Percentiles rank a stretch among this genome's conserved stretches.
Conservation (phyloP, 208 protist species). For the Leishmania gerbilli region DNA sequence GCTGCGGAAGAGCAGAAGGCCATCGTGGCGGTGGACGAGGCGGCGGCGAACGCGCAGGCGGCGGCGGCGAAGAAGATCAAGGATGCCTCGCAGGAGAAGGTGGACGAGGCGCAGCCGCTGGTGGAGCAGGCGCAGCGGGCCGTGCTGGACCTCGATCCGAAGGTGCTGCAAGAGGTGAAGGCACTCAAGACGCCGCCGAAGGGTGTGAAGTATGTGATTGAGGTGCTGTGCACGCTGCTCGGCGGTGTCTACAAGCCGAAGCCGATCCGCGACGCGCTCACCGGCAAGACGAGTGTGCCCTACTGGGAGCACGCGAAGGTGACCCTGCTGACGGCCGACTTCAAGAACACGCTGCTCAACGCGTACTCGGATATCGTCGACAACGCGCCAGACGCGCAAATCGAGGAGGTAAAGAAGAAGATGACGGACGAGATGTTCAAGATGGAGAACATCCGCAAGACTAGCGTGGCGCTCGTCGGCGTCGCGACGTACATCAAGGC, state of each 20-base stretch:
- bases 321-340: constrained; percentile 84
- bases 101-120: constrained; percentile 95
- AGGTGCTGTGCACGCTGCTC: constrained; percentile 91
- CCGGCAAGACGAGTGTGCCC: constrained; percentile 77
- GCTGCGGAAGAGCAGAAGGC: constrained; percentile 85
- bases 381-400: constrained; percentile 82
- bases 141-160: constrained; percentile 93
- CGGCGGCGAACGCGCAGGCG: constrained; percentile 89
- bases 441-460: constrained; percentile 93
- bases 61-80: constrained; percentile 93
- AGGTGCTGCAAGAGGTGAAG: constrained; percentile 95
- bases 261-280: constrained; percentile 79
- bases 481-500: constrained; percentile 97
- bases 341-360: constrained; percentile 88
- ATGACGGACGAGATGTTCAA: constrained; percentile 94
- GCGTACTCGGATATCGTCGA: constrained; percentile 90
- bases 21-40: constrained; percentile 91
- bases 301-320: constrained; percentile 96
- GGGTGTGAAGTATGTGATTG: constrained; percentile 95
- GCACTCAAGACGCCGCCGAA: constrained; percentile 94
- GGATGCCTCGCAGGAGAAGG: constrained; percentile 95
- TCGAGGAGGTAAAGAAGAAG: constrained; percentile 96
- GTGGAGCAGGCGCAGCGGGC: constrained; percentile 94
- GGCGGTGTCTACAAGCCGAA: constrained; percentile 89
- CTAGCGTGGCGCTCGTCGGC: constrained; percentile 89